Conservation (phyloP, 768 basidiomycete species). For the Coprinellus aureogranulatus region DNA sequence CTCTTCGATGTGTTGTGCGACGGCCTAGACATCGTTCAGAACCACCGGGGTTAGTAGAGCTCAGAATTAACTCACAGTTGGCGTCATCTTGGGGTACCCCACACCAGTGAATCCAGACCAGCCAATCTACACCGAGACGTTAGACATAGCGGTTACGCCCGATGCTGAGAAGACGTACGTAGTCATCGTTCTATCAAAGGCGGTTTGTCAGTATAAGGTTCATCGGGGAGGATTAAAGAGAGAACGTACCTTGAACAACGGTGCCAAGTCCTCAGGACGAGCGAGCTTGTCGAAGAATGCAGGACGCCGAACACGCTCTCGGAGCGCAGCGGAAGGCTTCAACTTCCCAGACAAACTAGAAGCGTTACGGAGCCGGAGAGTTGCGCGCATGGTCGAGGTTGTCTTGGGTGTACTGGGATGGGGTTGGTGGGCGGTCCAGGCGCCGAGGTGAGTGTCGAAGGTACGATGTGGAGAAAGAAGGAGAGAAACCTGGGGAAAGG, state of each 20-base stretch:
- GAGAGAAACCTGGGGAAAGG: too few species aligned
- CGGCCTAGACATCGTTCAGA: too few species aligned
- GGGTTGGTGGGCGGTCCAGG: too few species aligned
- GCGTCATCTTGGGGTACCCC: conserved; percentile 47
- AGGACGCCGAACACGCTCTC: conserved; percentile 41
- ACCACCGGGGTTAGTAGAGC: too few species aligned
- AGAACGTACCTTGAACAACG: conserved; percentile 6
- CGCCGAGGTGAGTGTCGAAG: too few species aligned
- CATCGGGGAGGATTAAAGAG: not conserved
- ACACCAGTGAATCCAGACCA: conserved; percentile 54
- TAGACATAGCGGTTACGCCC: too few species aligned
- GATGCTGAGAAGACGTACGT: too few species aligned
- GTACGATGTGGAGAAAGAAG: too few species aligned
- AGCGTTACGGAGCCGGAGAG: conserved; percentile 5
- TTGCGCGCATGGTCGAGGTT: conserved; percentile 1
- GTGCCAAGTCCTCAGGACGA: conserved; percentile 36
- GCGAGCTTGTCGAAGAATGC: conserved; percentile 36
- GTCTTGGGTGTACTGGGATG: too few species aligned
- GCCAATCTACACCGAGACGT: conserved; percentile 35
- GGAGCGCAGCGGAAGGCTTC: conserved; percentile 33
- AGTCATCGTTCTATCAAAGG: conserved; percentile 40
- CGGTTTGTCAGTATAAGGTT: not conserved
- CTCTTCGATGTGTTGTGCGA: conserved; percentile 42
- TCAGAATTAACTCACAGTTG: conserved; percentile 32
- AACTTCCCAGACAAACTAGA: not conserved